phyloP scores from a whole-genome alignment of 306 rosid genomes.

The Lathyrus tuberosus region DNA sequence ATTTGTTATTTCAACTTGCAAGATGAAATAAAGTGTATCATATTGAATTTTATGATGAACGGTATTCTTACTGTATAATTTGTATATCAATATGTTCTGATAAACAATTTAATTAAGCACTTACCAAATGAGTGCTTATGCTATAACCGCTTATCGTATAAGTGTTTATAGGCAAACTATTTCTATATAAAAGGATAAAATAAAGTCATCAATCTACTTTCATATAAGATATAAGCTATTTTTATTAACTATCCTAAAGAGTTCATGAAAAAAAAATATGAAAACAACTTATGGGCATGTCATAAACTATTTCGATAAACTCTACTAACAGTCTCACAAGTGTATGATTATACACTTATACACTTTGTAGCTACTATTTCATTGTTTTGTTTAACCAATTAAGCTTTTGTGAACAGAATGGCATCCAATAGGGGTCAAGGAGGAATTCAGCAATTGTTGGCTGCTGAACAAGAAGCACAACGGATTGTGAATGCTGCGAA shows the following conservation, averaged over 20 bases:
- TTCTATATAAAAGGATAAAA: no score
- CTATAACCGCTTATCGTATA: no score
- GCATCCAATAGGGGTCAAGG: conserved; percentile 86
- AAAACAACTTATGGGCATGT: no score
- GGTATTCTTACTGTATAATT: background rate
- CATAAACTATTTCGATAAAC: no score
- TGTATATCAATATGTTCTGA: background rate
- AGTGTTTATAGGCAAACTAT: no score
- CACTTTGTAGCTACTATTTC: background rate
- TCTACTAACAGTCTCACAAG: no score
- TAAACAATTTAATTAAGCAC: no score
- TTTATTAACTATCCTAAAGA: no score
- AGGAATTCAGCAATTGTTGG: conserved; percentile 94
- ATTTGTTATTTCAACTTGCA: background rate
- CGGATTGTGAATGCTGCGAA: conserved; percentile 91
- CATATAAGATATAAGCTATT: no score
- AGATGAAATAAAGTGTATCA: background rate
- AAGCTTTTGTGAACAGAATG: conserved; percentile 56
- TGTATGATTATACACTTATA: conserved; percentile 2
- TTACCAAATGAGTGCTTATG: no score
- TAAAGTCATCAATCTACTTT: no score
- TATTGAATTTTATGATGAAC: background rate
- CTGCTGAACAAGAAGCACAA: conserved; percentile 98
- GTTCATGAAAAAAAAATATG: no score
- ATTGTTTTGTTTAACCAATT: conserved; percentile 13